Conservation (phyloP, 1,284 basidiomycete genomes). For the Cystobasidium sp. region DNA sequence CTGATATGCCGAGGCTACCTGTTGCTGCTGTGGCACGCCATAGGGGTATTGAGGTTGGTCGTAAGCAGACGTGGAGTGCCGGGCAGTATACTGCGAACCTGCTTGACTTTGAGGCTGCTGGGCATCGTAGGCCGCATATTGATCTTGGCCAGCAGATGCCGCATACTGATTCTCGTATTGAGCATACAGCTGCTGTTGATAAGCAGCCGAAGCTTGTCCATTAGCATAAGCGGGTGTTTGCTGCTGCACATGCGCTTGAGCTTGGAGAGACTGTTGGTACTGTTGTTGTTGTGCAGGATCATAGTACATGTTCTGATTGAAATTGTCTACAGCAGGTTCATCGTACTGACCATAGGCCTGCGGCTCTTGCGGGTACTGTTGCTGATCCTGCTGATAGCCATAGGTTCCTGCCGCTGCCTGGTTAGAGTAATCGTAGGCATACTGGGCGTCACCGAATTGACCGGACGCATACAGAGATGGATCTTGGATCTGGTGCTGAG, state of each 20-base stretch:
- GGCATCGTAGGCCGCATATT: not conserved
- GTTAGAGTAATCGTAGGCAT: conserved; percentile 29
- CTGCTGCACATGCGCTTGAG: conserved; percentile 25
- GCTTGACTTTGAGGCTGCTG: conserved; percentile 9
- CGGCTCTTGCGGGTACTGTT: conserved; percentile 22
- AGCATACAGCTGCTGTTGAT: conserved; percentile 6
- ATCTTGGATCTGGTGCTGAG: conserved; percentile 14
- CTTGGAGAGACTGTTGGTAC: conserved; percentile 16
- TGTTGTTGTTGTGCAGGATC: conserved; percentile 12
- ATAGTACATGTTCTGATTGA: conserved; percentile 36
- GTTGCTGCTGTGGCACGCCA: conserved; percentile 26
- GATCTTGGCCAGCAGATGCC: not conserved
- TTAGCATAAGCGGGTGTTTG: not conserved
- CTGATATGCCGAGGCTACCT: conserved; percentile 13
- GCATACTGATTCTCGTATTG: conserved; percentile 32
- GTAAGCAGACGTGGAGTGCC: too few species aligned
- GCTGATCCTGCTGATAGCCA: conserved; percentile 14
- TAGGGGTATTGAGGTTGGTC: conserved; percentile 7
- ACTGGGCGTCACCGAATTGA: conserved; percentile 13
- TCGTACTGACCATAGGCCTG: conserved; percentile 20
- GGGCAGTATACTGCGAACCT: not conserved
- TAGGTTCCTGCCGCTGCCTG: not conserved
- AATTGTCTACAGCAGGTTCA: conserved; percentile 26
- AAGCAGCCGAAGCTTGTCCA: not conserved
- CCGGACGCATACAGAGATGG: conserved; percentile 26